Evolutionary conservation across 345 rosid species (phyloP).

Genomic region (Pugionium dolabratum): DNA sequence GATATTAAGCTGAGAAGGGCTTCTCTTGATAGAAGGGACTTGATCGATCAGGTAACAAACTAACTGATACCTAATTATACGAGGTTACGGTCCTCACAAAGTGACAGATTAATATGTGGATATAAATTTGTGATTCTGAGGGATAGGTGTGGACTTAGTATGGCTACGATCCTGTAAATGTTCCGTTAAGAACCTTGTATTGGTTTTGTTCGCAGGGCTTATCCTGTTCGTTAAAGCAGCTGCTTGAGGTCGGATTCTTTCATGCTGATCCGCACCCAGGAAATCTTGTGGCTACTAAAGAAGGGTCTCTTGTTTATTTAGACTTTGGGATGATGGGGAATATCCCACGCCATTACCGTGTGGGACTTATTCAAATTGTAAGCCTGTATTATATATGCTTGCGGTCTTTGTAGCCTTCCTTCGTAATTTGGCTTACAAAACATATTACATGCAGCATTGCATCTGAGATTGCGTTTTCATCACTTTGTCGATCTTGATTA

Average conservation of each 20-base stretch:
- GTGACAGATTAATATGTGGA: slow-evolving; percentile 4
- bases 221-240: slow-evolving; percentile 87
- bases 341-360: slow-evolving; percentile 90
- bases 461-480: not conserved
- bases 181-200: slow-evolving; percentile 9
- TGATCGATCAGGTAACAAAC: slow-evolving; percentile 79
- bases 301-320: slow-evolving; percentile 83
- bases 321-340: slow-evolving; percentile 99
- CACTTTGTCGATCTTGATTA: slow-evolving; percentile 31
- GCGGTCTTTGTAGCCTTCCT: slow-evolving; percentile 3
- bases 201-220: slow-evolving; percentile 58
- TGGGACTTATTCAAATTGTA: slow-evolving; percentile 96
- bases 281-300: slow-evolving; percentile 76
- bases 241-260: slow-evolving; percentile 95
- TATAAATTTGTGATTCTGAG: slow-evolving; percentile 12
- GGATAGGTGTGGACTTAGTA: slow-evolving; percentile 7
- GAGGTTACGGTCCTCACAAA: slow-evolving; percentile 9
- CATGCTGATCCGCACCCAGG: slow-evolving; percentile 99
- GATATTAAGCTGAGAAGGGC: slow-evolving; percentile 58
- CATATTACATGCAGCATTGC: not conserved
- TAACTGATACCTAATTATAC: slow-evolving; percentile 3
- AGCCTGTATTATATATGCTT: slow-evolving; percentile 26
- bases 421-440: not conserved
- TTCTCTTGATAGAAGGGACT: slow-evolving; percentile 61
- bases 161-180: slow-evolving; percentile 23